Evolutionary conservation across 1,284 basidiomycete species (phyloP).

Genomic region (Boletellus deceptivus): DNA sequence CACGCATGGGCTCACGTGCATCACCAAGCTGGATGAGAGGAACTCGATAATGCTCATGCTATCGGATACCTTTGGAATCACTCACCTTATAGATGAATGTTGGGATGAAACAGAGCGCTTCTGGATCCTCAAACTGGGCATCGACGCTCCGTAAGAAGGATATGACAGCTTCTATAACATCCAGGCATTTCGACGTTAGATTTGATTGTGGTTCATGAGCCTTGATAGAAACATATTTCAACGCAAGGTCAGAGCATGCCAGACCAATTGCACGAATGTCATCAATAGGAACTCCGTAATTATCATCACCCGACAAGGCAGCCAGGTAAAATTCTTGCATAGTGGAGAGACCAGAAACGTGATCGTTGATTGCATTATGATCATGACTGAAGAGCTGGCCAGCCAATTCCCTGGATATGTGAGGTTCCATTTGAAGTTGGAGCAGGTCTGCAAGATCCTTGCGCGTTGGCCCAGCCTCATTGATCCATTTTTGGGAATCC

Average conservation of each 20-base stretch:
- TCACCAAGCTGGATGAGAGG: constrained; percentile 64
- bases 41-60: constrained; percentile 3
- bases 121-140: constrained; percentile 84
- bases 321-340: constrained; percentile 75
- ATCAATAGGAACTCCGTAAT: constrained; percentile 49
- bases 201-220: constrained; percentile 94
- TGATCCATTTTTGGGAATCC: constrained; percentile 80
- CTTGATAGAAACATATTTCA: constrained; percentile 94
- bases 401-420: constrained; percentile 76
- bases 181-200: constrained; percentile 85
- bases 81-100: constrained; percentile 88
- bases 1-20: constrained; percentile 72
- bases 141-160: constrained; percentile 68
- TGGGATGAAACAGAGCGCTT: constrained; percentile 87
- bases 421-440: constrained; percentile 89
- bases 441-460: constrained; percentile 88
- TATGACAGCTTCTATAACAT: constrained; percentile 81
- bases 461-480: constrained; percentile 77
- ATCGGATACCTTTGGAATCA: background rate
- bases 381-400: constrained; percentile 90
- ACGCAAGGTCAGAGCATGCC: constrained; percentile 87
- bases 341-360: constrained; percentile 72
- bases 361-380: constrained; percentile 94
- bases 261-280: constrained; percentile 71
- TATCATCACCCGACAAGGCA: constrained; percentile 58